phyloP scores from a whole-genome alignment of 805 yeast species.

The Metschnikowia hibisci region DNA sequence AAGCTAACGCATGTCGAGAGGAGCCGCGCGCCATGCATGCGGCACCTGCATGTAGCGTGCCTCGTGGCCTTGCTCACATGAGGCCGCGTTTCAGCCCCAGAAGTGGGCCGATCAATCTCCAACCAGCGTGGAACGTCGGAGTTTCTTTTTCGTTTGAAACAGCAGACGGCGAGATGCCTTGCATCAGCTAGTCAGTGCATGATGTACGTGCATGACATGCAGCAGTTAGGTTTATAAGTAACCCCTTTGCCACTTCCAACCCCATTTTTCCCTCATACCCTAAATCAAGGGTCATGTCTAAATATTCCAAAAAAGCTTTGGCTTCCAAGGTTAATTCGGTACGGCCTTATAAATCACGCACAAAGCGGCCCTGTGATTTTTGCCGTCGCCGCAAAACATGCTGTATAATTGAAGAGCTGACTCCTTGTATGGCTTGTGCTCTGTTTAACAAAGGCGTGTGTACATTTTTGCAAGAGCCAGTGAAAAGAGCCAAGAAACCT shows the following conservation, averaged over 20 bases:
- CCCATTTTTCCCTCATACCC: neutral
- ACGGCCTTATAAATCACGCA: conserved; percentile 32
- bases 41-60: neutral
- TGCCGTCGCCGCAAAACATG: conserved; percentile 34
- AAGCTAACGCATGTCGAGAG: conserved; percentile 1
- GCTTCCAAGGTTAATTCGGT: conserved; percentile 19
- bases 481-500: conserved; percentile 62
- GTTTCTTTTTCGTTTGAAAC: neutral
- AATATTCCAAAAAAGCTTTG: conserved; percentile 16
- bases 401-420: conserved; percentile 30
- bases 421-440: conserved; percentile 29
- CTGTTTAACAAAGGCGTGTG: conserved; percentile 27
- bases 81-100: neutral
- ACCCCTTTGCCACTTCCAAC: neutral
- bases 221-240: neutral
- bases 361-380: conserved; percentile 34
- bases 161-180: conserved; percentile 1
- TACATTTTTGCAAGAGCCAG: conserved; percentile 31
- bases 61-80: conserved; percentile 4
- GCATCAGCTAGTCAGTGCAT: conserved; percentile 4
- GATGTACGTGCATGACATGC: neutral
- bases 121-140: neutral
- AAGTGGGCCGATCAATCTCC: conserved; percentile 1
- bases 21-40: neutral
- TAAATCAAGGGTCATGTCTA: conserved; percentile 7